Conservation (phyloP, 495 filamentous ascomycete species). For the Poronia punctata region DNA sequence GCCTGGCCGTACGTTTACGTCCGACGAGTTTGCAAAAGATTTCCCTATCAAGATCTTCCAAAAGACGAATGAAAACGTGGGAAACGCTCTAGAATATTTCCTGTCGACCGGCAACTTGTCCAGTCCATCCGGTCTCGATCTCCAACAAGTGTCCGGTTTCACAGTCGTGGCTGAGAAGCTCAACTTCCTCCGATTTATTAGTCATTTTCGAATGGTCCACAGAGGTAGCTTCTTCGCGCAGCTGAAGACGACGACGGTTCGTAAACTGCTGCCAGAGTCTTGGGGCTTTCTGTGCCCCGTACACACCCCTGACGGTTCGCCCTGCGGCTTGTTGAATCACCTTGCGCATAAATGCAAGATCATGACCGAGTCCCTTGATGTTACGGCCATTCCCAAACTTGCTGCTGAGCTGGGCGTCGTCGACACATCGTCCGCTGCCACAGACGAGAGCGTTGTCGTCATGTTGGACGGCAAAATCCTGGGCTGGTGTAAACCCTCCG, state of each 20-base stretch:
- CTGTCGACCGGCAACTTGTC: slow-evolving; percentile 90
- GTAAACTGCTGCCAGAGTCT: slow-evolving; percentile 91
- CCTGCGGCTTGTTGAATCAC: slow-evolving; percentile 93
- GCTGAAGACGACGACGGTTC: slow-evolving; percentile 91
- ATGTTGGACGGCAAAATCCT: slow-evolving; percentile 85
- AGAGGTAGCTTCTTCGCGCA: slow-evolving; percentile 98
- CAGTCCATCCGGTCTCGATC: slow-evolving; percentile 83
- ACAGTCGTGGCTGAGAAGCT: slow-evolving; percentile 97
- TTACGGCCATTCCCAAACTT: slow-evolving; percentile 61
- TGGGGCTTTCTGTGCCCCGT: slow-evolving; percentile 98
- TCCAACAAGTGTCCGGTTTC: slow-evolving; percentile 91
- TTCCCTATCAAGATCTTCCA: slow-evolving; percentile 70
- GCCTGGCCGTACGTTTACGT: slow-evolving; percentile 56
- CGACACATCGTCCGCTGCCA: slow-evolving; percentile 62
- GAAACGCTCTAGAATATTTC: slow-evolving; percentile 84
- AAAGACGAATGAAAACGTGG: slow-evolving; percentile 81
- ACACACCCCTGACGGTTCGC: slow-evolving; percentile 92
- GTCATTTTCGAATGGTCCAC: slow-evolving; percentile 98
- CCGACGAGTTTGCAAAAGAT: slow-evolving; percentile 65
- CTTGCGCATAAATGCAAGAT: slow-evolving; percentile 93
- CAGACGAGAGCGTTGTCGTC: slow-evolving; percentile 74
- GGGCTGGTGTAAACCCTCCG: slow-evolving; percentile 79
- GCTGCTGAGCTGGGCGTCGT: slow-evolving; percentile 72
- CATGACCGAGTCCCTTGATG: slow-evolving; percentile 61
- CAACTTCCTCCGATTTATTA: slow-evolving; percentile 98